A percentile compares a stretch with the other conserved stretches of the same genome.
Evolutionary conservation across 176 grass and related monocot species (phyloP).

Genomic region (Puccinellia tenuiflora): DNA sequence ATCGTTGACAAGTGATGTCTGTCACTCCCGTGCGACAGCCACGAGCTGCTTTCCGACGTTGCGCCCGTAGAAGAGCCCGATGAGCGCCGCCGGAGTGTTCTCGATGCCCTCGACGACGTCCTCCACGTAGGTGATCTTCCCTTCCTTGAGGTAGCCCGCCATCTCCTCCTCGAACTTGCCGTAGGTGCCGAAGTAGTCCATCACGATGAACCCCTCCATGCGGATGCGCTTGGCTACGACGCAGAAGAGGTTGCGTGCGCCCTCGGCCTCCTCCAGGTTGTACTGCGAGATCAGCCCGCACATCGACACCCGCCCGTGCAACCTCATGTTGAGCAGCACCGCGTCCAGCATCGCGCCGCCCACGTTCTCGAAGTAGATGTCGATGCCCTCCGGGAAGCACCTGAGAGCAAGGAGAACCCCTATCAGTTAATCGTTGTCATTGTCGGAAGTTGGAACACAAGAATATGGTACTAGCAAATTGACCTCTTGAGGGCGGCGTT

Average conservation of each 20-base stretch:
- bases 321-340: conserved; percentile 62
- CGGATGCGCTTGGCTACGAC: not conserved
- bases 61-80: not conserved
- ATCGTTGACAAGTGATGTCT: not conserved
- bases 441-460: not conserved
- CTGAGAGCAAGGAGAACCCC: not conserved
- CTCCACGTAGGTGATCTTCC: not conserved
- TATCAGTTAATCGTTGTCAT: not conserved
- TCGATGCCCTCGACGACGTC: not conserved
- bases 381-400: conserved; percentile 71
- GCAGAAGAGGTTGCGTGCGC: not conserved
- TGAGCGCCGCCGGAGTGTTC: not conserved
- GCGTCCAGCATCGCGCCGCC: conserved; percentile 68
- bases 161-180: not conserved
- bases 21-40: not conserved
- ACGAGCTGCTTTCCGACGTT: not conserved
- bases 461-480: not conserved
- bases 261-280: not conserved
- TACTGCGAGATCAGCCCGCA: conserved; percentile 53
- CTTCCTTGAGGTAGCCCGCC: not conserved
- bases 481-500: not conserved
- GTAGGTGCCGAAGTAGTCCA: not conserved
- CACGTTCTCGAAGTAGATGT: conserved; percentile 89
- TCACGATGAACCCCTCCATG: not conserved
- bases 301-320: conserved; percentile 44